Evolutionary conservation across 2,329 filamentous ascomycete species (phyloP).

Genomic region (Ilyonectria sp.): DNA sequence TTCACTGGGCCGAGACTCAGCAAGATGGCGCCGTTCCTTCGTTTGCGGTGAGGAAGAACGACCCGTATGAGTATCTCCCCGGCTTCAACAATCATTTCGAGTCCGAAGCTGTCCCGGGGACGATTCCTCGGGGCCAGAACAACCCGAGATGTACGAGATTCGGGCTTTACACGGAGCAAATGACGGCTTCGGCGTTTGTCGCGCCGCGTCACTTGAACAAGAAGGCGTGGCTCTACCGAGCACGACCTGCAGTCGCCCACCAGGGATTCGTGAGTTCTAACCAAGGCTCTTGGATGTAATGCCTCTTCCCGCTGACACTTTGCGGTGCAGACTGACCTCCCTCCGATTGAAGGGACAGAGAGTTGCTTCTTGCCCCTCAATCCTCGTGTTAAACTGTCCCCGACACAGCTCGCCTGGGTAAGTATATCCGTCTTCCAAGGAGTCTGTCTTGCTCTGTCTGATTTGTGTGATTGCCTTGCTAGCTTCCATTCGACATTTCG

Average conservation of each 20-base stretch:
- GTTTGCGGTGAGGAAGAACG: slow-evolving; percentile 59
- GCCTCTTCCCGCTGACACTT: slow-evolving; percentile 1
- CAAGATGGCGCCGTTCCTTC: slow-evolving; percentile 69
- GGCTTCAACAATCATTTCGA: slow-evolving; percentile 66
- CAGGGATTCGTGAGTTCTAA: slow-evolving; percentile 43
- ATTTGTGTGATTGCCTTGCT: background rate
- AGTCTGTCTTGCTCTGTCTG: rapidly evolving
- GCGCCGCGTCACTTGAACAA: slow-evolving; percentile 50
- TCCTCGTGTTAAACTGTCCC: slow-evolving; percentile 41
- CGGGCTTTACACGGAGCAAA: slow-evolving; percentile 60
- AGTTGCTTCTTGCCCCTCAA: slow-evolving; percentile 46
- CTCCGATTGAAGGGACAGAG: slow-evolving; percentile 43
- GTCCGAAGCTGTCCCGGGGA: slow-evolving; percentile 63
- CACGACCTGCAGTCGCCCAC: slow-evolving; percentile 50
- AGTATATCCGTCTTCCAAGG: background rate
- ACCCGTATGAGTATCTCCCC: slow-evolving; percentile 68
- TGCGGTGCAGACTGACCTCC: slow-evolving; percentile 40
- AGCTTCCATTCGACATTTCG: slow-evolving; percentile 58
- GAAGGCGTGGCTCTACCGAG: slow-evolving; percentile 51
- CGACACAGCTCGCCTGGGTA: slow-evolving; percentile 46
- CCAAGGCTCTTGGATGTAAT: rapidly evolving
- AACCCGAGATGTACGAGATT: slow-evolving; percentile 57
- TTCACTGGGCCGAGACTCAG: slow-evolving; percentile 74
- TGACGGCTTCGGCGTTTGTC: slow-evolving; percentile 56
- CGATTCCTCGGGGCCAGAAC: slow-evolving; percentile 63